phyloP scores from a whole-genome alignment of 768 basidiomycete species.

The Boletellus ananas region DNA sequence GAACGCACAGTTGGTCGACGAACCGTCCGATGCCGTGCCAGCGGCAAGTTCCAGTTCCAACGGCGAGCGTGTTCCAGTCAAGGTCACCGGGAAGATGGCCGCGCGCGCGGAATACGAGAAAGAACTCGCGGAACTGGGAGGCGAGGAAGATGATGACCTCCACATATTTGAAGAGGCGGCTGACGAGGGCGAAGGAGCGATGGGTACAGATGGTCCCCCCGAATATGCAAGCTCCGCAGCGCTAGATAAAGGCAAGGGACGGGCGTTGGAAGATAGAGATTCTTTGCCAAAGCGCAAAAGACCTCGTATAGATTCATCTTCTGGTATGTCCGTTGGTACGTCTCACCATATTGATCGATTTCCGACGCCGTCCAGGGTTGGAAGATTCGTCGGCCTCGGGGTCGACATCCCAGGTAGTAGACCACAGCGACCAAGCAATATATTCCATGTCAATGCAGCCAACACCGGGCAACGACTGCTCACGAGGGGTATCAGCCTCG shows the following conservation, averaged over 20 bases:
- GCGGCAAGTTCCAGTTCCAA: constrained; percentile 11
- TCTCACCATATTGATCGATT: neutral
- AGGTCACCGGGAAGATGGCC: constrained; percentile 71
- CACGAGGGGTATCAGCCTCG: constrained; percentile 21
- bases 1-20: constrained; percentile 31
- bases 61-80: constrained; percentile 41
- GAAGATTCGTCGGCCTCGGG: constrained; percentile 17
- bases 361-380: constrained; percentile 27
- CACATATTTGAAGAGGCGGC: constrained; percentile 31
- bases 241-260: constrained; percentile 35
- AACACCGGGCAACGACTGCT: constrained; percentile 5
- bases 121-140: constrained; percentile 42
- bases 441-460: neutral
- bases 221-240: neutral
- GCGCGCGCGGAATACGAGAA: constrained; percentile 62
- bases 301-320: constrained; percentile 59
- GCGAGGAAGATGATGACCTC: constrained; percentile 42
- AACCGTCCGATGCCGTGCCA: constrained; percentile 14
- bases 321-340: constrained; percentile 38
- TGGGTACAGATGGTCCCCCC: constrained; percentile 1
- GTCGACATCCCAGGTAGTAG: neutral
- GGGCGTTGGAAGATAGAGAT: constrained; percentile 29
- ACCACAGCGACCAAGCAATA: constrained; percentile 11
- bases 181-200: constrained; percentile 5
- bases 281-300: constrained; percentile 44